Percentiles rank a stretch among this genome's conserved stretches.
Conservation (phyloP, 2,329 filamentous ascomycete species). For the Colletotrichum echinochloae region DNA sequence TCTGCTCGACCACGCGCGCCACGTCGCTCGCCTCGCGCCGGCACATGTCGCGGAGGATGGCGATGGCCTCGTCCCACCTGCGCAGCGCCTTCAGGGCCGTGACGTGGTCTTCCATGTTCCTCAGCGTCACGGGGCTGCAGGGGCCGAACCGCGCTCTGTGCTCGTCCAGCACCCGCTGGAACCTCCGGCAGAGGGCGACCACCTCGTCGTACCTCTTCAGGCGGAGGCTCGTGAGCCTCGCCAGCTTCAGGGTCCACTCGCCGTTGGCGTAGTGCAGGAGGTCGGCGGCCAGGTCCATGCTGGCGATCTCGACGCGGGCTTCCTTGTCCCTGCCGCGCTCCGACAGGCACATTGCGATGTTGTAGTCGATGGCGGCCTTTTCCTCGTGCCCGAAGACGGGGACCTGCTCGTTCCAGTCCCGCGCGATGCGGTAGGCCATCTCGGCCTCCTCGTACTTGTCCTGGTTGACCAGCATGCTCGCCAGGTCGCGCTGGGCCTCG, state of each 20-base stretch:
- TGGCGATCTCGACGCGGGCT: slow-evolving; percentile 34
- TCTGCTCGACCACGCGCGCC: slow-evolving; percentile 31
- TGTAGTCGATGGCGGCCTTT: slow-evolving; percentile 42
- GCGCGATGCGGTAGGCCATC: slow-evolving; percentile 39
- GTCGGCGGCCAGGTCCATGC: slow-evolving; percentile 41
- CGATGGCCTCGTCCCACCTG: slow-evolving; percentile 37
- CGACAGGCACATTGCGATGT: slow-evolving; percentile 43
- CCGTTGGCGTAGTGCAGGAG: slow-evolving; percentile 42
- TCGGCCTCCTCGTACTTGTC: slow-evolving; percentile 41
- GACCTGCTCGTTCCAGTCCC: slow-evolving; percentile 39
- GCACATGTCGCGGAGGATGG: slow-evolving; percentile 39
- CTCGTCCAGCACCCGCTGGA: slow-evolving; percentile 39
- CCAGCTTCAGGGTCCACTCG: slow-evolving; percentile 42
- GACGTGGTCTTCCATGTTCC: slow-evolving; percentile 40
- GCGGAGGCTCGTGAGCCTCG: slow-evolving; percentile 37
- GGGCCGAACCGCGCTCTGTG: slow-evolving; percentile 32
- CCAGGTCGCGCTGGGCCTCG: slow-evolving; percentile 42
- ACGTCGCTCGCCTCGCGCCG: slow-evolving; percentile 35
- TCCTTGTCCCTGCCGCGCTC: slow-evolving; percentile 37
- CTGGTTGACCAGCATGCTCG: slow-evolving; percentile 42
- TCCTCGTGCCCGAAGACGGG: slow-evolving; percentile 42
- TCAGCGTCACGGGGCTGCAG: slow-evolving; percentile 33
- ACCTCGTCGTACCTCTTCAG: slow-evolving; percentile 38
- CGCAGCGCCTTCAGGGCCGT: slow-evolving; percentile 34
- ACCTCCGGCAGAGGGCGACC: slow-evolving; percentile 36